phyloP scores from a whole-genome alignment of 2,329 filamentous ascomycete genomes.

The Penicillium sp. region DNA sequence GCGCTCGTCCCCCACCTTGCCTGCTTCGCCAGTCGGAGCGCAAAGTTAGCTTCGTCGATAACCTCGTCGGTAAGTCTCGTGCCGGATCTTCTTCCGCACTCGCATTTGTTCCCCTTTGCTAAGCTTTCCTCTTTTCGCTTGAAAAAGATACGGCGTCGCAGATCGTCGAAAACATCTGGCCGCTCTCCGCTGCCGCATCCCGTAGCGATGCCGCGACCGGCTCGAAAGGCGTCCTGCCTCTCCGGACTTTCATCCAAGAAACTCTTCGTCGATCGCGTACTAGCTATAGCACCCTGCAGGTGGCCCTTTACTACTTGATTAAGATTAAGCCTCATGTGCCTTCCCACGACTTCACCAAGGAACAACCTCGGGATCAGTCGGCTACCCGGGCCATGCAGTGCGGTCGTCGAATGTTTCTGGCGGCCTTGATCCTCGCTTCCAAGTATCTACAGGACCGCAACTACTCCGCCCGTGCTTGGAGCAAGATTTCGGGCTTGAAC shows the following conservation, averaged over 20 bases:
- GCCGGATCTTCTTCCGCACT: constrained; percentile 41
- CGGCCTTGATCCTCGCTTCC: constrained; percentile 91
- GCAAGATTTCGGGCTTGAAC: constrained; percentile 96
- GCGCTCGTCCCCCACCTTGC: constrained; percentile 69
- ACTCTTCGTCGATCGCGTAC: constrained; percentile 92
- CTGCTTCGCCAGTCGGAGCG: constrained; percentile 87
- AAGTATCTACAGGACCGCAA: constrained; percentile 98
- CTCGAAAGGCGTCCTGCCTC: constrained; percentile 77
- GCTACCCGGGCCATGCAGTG: constrained; percentile 84
- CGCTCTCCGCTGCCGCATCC: constrained; percentile 79
- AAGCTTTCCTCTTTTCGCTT: constrained; percentile 18
- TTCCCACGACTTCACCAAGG: constrained; percentile 80
- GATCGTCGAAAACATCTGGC: constrained; percentile 97
- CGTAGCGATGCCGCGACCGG: constrained; percentile 68
- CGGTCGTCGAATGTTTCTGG: constrained; percentile 95
- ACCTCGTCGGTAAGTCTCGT: constrained; percentile 90
- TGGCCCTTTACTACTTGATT: constrained; percentile 94
- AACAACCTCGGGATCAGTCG: constrained; percentile 75
- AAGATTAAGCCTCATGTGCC: constrained; percentile 91
- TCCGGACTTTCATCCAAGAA: constrained; percentile 97
- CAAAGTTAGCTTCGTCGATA: constrained; percentile 94
- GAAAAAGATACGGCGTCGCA: constrained; percentile 93
- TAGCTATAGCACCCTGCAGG: constrained; percentile 96
- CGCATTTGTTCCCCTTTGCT: constrained; percentile 31
- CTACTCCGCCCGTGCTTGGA: constrained; percentile 97